These are phyloP conservation scores for Xylariaceae sp. DNA, from an alignment of 2,329 filamentous ascomycete genomes.

Conservation along the genomic window DNA sequence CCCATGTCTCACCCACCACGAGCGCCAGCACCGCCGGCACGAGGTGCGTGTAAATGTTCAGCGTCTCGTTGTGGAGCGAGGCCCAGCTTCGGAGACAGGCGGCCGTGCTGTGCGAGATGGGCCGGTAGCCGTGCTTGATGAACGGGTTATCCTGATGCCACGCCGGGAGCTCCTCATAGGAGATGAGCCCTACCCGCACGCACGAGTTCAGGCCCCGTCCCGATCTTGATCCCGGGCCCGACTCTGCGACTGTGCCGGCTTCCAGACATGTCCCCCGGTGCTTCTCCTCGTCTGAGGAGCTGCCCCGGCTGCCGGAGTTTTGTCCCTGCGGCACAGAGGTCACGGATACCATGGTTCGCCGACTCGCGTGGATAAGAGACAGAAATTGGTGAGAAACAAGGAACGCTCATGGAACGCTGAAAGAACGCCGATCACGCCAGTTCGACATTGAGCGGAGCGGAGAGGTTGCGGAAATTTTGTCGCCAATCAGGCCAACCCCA, in stretches of 20 bases:
- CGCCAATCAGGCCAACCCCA: neutral
- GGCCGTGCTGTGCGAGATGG: conserved; percentile 52
- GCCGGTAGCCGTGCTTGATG: conserved; percentile 60
- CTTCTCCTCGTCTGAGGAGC: conserved; percentile 11
- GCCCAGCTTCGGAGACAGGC: conserved; percentile 50
- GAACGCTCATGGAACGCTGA: too few relatives aligned
- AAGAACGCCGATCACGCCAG: too few relatives aligned
- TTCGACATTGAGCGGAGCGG: too few relatives aligned
- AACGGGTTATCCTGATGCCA: conserved; percentile 55
- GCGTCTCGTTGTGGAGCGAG: conserved; percentile 52
- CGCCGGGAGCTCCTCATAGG: conserved; percentile 24
- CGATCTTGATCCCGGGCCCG: too few relatives aligned
- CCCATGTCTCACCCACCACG: conserved; percentile 36
- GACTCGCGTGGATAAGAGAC: neutral
- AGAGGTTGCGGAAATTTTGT: too few relatives aligned
- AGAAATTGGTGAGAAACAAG: neutral
- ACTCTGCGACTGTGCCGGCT: neutral
- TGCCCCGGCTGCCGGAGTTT: conserved; percentile 5
- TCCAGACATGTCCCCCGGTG: conserved; percentile 3
- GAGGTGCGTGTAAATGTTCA: conserved; percentile 65
- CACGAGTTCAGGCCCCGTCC: conserved; percentile 3
- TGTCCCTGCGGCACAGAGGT: conserved; percentile 7
- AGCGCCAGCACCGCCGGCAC: conserved; percentile 42
- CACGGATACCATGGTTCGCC: conserved; percentile 8
- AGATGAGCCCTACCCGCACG: conserved; percentile 13